Conservation (phyloP, 176 grass and related monocot genomes). For the Miscanthus lutarioriparius region DNA sequence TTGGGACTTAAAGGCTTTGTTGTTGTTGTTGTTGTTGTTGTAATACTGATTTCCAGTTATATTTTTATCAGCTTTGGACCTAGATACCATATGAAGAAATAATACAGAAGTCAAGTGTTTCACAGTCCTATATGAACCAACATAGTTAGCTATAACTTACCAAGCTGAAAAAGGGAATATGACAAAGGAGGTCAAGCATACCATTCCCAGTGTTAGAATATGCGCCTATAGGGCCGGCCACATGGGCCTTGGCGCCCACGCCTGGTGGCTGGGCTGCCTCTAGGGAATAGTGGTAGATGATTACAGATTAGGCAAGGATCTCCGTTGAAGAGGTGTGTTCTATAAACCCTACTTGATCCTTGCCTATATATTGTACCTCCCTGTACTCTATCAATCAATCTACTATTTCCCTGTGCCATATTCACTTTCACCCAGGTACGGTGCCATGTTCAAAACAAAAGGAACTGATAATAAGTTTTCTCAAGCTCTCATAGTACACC, state of each 20-base stretch:
- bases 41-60: not conserved
- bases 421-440: not conserved
- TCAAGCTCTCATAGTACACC: not conserved
- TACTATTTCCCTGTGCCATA: too few species aligned
- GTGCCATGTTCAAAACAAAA: constrained; percentile 23
- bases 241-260: too few species aligned
- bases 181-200: not conserved
- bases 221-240: too few species aligned
- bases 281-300: too few species aligned
- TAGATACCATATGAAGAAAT: not conserved
- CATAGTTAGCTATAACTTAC: constrained; percentile 7
- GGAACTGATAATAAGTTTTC: not conserved
- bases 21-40: too few species aligned
- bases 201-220: not conserved
- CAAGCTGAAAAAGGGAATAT: constrained; percentile 13
- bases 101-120: not conserved
- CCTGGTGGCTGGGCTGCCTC: too few species aligned
- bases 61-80: not conserved
- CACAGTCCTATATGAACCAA: constrained; percentile 27
- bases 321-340: too few species aligned
- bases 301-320: too few species aligned
- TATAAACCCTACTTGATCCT: too few species aligned
- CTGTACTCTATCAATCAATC: too few species aligned
- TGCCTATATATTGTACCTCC: too few species aligned
- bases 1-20: too few species aligned